Base-by-base conservation (phyloP, 371 early-diverging fungal genomes). In the Rhizopus sp. region DNA sequence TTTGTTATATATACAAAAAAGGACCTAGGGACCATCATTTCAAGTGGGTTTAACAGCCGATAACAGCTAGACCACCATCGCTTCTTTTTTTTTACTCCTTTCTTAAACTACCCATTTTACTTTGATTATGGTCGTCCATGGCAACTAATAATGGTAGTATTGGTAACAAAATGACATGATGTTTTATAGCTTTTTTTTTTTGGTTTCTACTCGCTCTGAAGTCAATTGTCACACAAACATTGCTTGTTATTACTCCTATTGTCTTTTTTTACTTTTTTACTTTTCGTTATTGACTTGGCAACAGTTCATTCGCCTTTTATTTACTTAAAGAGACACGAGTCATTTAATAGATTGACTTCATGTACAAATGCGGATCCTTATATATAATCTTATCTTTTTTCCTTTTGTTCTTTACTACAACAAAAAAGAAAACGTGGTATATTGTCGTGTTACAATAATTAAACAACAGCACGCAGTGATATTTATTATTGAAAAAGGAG, bases 1-100 rank as follows among this genome's bases (percentile, higher is more conserved):
- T 47, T 56, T 48, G n/a, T 53, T 53, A 47, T 48, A 44, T 35
- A 35, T 9, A 44, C 37, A 34, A 58, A 58, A 57, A 57, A 59
- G 53, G 53, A 50, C 23, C 17, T 38, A 42, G 23, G 23, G 23
- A 23, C 23, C 23, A 23, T 23, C 23, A 23, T 23, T 23, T 23
- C 23, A 10, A 12, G 17, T 42, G 8, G 44, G 10, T 17, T 15
- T n/a, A 15, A 15, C 16, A 42, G 17, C 13, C 44, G 17, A 17
- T 17, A 23, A 23, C 23, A 23, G 2, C 23, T 23, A 23, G 23
- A 23, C 23, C 38, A 37, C 5, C 38, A 10, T 37, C 4, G 38
- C 5, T 13, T 23, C 23, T 23, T 23, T 23, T 23, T 23, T 23
- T 23, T 23, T 23, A 23, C 23, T 23, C 23, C 23, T 23, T 23